Base-by-base conservation (phyloP, 192 early-diverging fungal genomes). In the Coemansia sp. region DNA sequence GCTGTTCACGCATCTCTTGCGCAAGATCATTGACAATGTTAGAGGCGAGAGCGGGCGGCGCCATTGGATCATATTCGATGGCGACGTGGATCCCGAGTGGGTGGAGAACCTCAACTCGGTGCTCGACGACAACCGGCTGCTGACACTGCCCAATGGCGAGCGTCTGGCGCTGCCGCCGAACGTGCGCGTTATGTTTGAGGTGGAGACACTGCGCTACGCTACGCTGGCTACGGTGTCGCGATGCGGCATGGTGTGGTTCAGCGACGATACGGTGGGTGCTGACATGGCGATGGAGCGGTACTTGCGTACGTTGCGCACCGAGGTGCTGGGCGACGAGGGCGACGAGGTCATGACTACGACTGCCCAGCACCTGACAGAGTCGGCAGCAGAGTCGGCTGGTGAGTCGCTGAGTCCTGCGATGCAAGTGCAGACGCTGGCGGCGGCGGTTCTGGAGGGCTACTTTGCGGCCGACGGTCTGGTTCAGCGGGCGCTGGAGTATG, bases 221-320 rank as follows among this genome's bases (percentile, higher is more conserved):
- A 99, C 98, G 5, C 85, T 95, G 23, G 98, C 98, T 43, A 99
- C 98, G 0, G 95, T 99, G 35, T 92, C 90, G 84, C 94, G 98
- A 38, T 99, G 98, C 77, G 98, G 98, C 74, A 99, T 99, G 98
- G 94, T 99, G 42, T 99, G 96, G 97, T 99, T 98, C 76, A 92
- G 91, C 74, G 92, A 92, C 59, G 92, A 93, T 69, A 91, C 97
- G 0, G 90, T 98, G 50, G 87, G 82, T 2, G 71, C 89, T 33
- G 78, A 81, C 5, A 95, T 98, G 93, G 71, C 91, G 26, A 87
- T 89, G 70, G 70, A 85, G 66, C 84, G 95, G 72, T 98, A 98
- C 65, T 84, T 99, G 46, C 88, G 86, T 26, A 89, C 88, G 2
- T 77, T 99, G 5, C 86, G 88, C 28, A 71, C 77, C 11, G 84